These are phyloP conservation scores for Cephalotrichum gorgonifer DNA, from an alignment of 2,329 filamentous ascomycete species.

Conservation along the genomic window DNA sequence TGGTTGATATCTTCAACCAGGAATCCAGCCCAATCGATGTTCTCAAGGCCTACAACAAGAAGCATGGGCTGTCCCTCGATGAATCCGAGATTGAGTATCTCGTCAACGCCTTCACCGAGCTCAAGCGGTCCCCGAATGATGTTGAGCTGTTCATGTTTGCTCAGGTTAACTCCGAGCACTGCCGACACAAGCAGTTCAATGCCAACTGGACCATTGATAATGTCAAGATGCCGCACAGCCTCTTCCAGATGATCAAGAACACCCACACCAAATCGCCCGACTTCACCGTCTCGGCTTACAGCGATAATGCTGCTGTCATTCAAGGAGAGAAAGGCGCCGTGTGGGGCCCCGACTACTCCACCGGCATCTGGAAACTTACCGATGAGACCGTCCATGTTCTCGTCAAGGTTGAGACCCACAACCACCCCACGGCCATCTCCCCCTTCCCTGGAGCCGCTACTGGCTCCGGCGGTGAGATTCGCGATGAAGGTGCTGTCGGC, in stretches of 20 bases:
- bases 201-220: conserved; percentile 94
- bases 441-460: conserved; percentile 89
- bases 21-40: conserved; percentile 57
- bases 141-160: conserved; percentile 99
- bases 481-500: conserved; percentile 90
- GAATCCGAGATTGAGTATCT: conserved; percentile 86
- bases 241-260: conserved; percentile 95
- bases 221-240: conserved; percentile 61
- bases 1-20: conserved; percentile 62
- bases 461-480: conserved; percentile 88
- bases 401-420: conserved; percentile 95
- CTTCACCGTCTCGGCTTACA: conserved; percentile 90
- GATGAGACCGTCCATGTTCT: conserved; percentile 83
- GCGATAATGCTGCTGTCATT: conserved; percentile 91
- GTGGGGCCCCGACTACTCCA: conserved; percentile 82
- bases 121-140: conserved; percentile 56
- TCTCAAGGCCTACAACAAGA: conserved; percentile 73
- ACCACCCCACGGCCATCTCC: conserved; percentile 92
- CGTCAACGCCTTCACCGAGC: conserved; percentile 45
- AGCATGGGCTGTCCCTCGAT: conserved; percentile 78
- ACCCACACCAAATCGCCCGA: conserved; percentile 76
- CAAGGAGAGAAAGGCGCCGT: conserved; percentile 32
- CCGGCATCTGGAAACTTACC: conserved; percentile 76
- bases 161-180: conserved; percentile 98
- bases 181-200: conserved; percentile 82